These are phyloP conservation scores for Termitomyces sp. DNA, from an alignment of 768 basidiomycete species.

Conservation along the genomic window DNA sequence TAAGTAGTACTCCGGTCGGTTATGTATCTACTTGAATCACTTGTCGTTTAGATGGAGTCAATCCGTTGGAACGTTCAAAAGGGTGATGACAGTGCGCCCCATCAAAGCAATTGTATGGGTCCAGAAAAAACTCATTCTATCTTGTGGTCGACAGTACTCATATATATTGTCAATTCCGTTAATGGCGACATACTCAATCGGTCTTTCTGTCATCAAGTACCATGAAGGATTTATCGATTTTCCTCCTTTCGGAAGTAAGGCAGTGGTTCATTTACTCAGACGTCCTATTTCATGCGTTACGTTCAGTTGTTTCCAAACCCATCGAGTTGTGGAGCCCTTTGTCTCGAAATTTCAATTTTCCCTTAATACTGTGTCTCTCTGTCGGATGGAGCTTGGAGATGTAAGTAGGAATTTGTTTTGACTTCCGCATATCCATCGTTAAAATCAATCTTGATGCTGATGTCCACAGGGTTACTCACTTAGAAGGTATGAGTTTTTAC, in stretches of 20 bases:
- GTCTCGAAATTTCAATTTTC: slow-evolving; percentile 50
- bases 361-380: slow-evolving; percentile 59
- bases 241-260: slow-evolving; percentile 46
- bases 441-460: neutral
- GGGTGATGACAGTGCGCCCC: slow-evolving; percentile 36
- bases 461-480: slow-evolving; percentile 59
- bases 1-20: slow-evolving; percentile 22
- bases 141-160: slow-evolving; percentile 49
- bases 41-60: slow-evolving; percentile 54
- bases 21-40: neutral
- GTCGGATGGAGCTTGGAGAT: slow-evolving; percentile 73
- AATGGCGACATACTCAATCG: slow-evolving; percentile 50
- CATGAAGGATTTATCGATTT: slow-evolving; percentile 51
- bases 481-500: slow-evolving; percentile 77
- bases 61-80: slow-evolving; percentile 70
- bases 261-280: neutral
- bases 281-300: neutral
- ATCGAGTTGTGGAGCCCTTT: slow-evolving; percentile 49
- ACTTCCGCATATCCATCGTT: neutral
- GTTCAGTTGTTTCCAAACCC: slow-evolving; percentile 61
- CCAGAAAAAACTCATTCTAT: neutral
- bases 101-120: neutral
- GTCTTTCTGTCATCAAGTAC: slow-evolving; percentile 72
- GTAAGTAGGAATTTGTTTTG: slow-evolving; percentile 33
- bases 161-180: slow-evolving; percentile 63